Conservation (phyloP, 1,139 yeast genomes). For the Geotrichum candidum region DNA sequence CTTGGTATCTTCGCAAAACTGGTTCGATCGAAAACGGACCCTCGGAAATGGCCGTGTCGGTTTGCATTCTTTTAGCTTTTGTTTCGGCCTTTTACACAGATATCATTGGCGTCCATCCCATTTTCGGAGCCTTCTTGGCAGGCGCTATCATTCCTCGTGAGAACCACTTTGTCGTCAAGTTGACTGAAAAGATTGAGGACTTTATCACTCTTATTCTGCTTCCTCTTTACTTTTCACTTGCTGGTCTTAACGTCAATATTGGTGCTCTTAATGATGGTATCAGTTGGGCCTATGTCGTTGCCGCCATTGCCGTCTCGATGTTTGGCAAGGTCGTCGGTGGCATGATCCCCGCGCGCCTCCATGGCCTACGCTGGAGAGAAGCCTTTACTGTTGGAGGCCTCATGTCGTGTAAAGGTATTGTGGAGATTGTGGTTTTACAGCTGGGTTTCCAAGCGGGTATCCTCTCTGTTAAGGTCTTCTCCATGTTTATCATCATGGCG, state of each 20-base stretch:
- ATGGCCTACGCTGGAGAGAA: constrained; percentile 64
- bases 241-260: constrained; percentile 65
- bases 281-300: constrained; percentile 74
- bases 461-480: constrained; percentile 55
- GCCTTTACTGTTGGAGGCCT: constrained; percentile 70
- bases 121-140: constrained; percentile 74
- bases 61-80: constrained; percentile 52
- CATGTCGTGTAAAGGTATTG: constrained; percentile 85
- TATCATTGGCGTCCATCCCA: constrained; percentile 74
- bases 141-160: constrained; percentile 77
- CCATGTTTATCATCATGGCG: constrained; percentile 81
- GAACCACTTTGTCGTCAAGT: constrained; percentile 58
- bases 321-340: constrained; percentile 65
- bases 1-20: constrained; percentile 43
- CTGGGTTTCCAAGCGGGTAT: constrained; percentile 69
- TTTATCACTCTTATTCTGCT: constrained; percentile 61
- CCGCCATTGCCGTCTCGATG: constrained; percentile 59
- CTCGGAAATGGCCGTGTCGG: constrained; percentile 54
- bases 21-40: constrained; percentile 55
- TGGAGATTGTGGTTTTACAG: constrained; percentile 59
- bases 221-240: constrained; percentile 72
- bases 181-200: constrained; percentile 72
- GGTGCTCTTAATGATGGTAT: constrained; percentile 56
- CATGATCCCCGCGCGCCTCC: constrained; percentile 52
- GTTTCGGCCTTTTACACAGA: constrained; percentile 71